phyloP scores from a whole-genome alignment of 2,329 filamentous ascomycete species.

The Trichoderma breve region DNA sequence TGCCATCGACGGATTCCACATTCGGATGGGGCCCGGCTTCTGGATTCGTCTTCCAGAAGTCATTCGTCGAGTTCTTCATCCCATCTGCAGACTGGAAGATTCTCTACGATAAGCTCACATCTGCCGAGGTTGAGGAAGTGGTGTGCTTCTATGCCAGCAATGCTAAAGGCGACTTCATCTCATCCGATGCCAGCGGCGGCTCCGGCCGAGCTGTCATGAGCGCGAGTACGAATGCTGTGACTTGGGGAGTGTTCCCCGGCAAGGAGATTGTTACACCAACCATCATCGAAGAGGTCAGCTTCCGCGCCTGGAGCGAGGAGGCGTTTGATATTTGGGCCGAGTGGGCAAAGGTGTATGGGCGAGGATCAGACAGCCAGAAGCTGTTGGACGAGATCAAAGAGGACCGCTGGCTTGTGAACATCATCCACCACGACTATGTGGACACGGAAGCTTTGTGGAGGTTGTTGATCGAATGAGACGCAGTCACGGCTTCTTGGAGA shows the following conservation, averaged over 20 bases:
- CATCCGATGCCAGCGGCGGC: constrained; percentile 55
- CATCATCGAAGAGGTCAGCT: constrained; percentile 93
- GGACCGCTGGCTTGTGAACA: constrained; percentile 85
- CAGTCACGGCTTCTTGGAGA: not conserved
- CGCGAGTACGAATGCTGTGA: constrained; percentile 82
- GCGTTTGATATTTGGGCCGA: constrained; percentile 94
- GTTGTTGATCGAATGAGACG: constrained; percentile 49
- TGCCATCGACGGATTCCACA: constrained; percentile 69
- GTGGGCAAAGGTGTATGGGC: constrained; percentile 87
- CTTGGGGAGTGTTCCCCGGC: constrained; percentile 91
- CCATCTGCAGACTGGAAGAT: constrained; percentile 67
- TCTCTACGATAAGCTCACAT: constrained; percentile 62
- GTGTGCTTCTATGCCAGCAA: constrained; percentile 90
- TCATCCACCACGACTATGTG: constrained; percentile 78
- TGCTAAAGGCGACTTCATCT: constrained; percentile 71
- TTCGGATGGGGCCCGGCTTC: constrained; percentile 93
- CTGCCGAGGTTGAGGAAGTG: constrained; percentile 58
- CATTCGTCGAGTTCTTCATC: constrained; percentile 96
- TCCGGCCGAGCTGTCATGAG: constrained; percentile 35
- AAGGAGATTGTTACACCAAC: constrained; percentile 97
- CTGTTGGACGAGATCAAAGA: constrained; percentile 66
- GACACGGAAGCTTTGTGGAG: constrained; percentile 71
- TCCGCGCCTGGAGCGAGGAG: constrained; percentile 91
- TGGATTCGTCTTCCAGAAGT: constrained; percentile 97
- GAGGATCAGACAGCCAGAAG: constrained; percentile 66